Evolutionary conservation across 441 rosid species (phyloP), one percentile per base, ranked within the genome.

Genomic region (Viola pubescens): DNA sequence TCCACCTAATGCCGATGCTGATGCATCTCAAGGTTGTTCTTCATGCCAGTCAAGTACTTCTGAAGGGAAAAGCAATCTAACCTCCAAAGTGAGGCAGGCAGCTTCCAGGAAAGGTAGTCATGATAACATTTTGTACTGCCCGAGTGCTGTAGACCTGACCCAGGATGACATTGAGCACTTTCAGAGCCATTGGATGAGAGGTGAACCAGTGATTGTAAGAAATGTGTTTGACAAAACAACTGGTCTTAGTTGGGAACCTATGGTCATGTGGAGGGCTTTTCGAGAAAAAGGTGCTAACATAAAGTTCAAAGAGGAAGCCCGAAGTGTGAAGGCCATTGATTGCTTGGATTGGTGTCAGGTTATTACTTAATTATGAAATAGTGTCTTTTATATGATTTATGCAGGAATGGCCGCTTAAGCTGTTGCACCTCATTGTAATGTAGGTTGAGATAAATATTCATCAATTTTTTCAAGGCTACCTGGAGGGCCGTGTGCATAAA

Each of bases 181-280:
- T 71, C 94, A 82, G 73, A 69, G 58, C 63, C 97, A 90, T 9
- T 90, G 97, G 97, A 75, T 69, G 55, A 85, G 71, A 57, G 96
- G 87, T 4, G 87, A 90, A 78, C 97, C 94, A 56, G 85, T 86
- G 37, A 53, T 90, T 53, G 91, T 90, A 59, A 80, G 83, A 51
- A 78, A 82, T 74, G 94, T 81, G 53, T 91, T 84, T 68, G 86
- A 84, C 54, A 81, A 59, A 50, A 70, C 85, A 16, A 60, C 76
- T 72, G 97, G 95, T 37, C 73, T 90, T 63, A 89, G 97, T 73
- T 85, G 97, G 97, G 97, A 85, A 62, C 97, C 97, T 42, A 75
- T 79, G 84, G 95, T 90, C 57, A 84, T 88, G 91, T 81, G 82
- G 82, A 86, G 95, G 64, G 97, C 91, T 46, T 6, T 46, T 9